Conservation (phyloP, 2,329 filamentous ascomycete species). For the Macrophomina phaseolina region DNA sequence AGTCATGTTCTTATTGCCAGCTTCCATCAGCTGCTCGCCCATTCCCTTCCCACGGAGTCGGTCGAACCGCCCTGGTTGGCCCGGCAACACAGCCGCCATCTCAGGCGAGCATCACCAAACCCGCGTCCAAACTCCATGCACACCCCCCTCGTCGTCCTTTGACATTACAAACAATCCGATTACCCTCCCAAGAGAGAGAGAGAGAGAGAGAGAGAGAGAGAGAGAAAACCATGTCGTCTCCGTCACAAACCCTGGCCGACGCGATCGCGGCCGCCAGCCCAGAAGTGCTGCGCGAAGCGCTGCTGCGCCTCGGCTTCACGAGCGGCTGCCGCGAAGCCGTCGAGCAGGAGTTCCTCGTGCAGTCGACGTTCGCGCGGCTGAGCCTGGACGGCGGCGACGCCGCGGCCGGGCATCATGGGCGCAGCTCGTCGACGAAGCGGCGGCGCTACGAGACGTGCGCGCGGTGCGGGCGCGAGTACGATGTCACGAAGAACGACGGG, state of each 20-base stretch:
- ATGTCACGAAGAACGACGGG: conserved; percentile 2
- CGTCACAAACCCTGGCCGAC: not conserved
- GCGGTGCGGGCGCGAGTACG: not conserved
- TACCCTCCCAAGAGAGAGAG: no score
- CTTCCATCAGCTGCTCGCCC: no score
- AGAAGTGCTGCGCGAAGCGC: not conserved
- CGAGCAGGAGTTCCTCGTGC: conserved; percentile 9
- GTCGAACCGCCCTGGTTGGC: no score
- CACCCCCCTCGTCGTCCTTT: no score
- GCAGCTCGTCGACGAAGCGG: conserved; percentile 15
- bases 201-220: no score
- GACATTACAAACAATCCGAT: no score
- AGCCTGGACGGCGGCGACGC: not conserved
- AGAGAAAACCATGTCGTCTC: not conserved
- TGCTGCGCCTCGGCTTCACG: not conserved
- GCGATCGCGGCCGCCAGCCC: not conserved
- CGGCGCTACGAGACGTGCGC: conserved; percentile 1
- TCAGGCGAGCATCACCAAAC: no score
- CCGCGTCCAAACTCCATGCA: no score
- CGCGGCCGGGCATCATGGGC: not conserved
- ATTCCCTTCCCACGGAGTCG: no score
- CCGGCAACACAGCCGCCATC: no score
- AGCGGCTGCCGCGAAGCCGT: not conserved
- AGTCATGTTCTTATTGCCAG: no score
- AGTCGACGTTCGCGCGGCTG: not conserved